Conservation (phyloP, 1,139 yeast species). For the Pichia norvegensis region DNA sequence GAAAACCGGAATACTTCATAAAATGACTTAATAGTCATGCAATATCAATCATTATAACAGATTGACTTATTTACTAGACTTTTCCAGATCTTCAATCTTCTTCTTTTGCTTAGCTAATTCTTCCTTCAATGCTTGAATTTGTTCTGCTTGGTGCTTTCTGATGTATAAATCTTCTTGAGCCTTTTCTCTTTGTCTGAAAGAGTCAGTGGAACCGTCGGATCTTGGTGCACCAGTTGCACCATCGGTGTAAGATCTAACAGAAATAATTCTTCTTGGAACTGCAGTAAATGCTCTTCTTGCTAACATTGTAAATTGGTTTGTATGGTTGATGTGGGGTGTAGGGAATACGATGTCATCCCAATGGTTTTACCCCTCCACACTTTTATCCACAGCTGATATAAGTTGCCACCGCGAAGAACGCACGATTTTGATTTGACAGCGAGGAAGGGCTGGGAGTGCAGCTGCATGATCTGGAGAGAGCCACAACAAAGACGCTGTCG, state of each 20-base stretch:
- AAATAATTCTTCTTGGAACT: conserved; percentile 27
- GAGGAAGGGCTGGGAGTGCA: not conserved
- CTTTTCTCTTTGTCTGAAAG: conserved; percentile 60
- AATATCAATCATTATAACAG: not conserved
- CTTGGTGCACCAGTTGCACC: conserved; percentile 52
- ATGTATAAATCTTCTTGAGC: conserved; percentile 63
- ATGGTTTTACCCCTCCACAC: not conserved
- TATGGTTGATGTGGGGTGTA: conserved; percentile 5
- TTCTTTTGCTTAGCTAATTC: conserved; percentile 46
- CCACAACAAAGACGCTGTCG: not conserved
- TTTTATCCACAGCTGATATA: not conserved
- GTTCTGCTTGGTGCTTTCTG: conserved; percentile 55
- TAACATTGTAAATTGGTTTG: conserved; percentile 20
- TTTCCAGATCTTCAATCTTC: conserved; percentile 31
- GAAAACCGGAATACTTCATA: not conserved
- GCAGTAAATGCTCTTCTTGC: conserved; percentile 33
- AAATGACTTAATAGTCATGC: not conserved
- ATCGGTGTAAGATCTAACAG: conserved; percentile 41
- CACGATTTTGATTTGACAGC: not conserved
- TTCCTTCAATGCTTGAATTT: conserved; percentile 45
- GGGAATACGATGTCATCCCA: no score
- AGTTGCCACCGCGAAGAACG: not conserved
- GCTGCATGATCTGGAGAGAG: no score
- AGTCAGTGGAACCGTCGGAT: conserved; percentile 40
- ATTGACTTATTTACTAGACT: conserved; percentile 6